Evolutionary conservation across 352 stramenopile species (phyloP), one percentile per base, ranked within the genome.

Genomic region (Globisporangium recalcitrans): DNA sequence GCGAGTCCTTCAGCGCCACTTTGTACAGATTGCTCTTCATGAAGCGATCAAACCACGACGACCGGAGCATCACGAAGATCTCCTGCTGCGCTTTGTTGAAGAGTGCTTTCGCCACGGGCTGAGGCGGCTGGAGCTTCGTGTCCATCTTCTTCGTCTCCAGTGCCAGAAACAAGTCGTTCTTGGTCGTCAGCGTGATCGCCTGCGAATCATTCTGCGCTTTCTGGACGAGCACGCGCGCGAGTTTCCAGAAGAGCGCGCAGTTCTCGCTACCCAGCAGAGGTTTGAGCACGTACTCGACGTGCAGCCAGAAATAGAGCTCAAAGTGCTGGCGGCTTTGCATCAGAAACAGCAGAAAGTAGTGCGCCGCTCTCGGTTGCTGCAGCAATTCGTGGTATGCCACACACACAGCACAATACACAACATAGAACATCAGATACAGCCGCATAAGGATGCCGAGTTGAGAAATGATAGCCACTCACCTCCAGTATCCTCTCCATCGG

Each of bases 241-340:
- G 66, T 55, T 75, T 75, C 85, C 85, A 94, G 53, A 92, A 94
- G 5, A 87, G 51, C 48, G 72, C 64, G 32, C 71, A 70, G 2
- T 80, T 80, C 2, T 69, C 69, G 10, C 65, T 62, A 8, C 87
- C 77, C 26, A 91, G 49, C 32, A 90, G 58, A 2, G 78, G 83
- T 53, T 90, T 91, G 10, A 95, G 77, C 22, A 93, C 82, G 60
- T 93, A 95, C 65, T 95, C 85, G 34, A 93, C 80, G 64, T 95
- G 85, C 19, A 95, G 74, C 85, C 85, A 95, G 36, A 95, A 91
- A 72, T 93, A 95, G 7, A 95, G 69, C 42, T 93, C 84, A 63
- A 95, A 93, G 63, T 95, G 85, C 65, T 95, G 85, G 8, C 85
- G 78, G 14, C 82, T 92, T 57, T 95, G 83, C 85, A 95, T 93